phyloP scores from a whole-genome alignment of 495 filamentous ascomycete genomes.

The Oidiodendron maius region DNA sequence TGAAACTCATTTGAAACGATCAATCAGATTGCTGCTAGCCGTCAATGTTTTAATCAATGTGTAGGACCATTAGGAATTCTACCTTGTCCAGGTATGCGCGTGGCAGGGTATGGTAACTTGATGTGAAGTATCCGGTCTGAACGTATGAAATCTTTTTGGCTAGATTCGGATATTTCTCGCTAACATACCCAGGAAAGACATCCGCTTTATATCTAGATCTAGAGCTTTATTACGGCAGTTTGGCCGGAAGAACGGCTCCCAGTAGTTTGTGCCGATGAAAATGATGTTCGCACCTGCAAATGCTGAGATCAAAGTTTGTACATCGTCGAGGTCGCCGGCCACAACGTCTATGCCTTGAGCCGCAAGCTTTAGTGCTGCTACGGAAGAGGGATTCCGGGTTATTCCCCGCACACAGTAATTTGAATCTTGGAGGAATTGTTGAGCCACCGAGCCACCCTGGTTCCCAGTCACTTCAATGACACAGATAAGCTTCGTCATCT shows the following conservation, averaged over 20 bases:
- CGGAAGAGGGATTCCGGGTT: constrained; percentile 33
- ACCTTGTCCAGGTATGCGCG: constrained; percentile 33
- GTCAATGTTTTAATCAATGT: background rate
- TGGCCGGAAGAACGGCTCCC: constrained; percentile 25
- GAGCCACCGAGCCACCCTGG: constrained; percentile 34
- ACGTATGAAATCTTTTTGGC: constrained; percentile 26
- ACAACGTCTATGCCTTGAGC: constrained; percentile 42
- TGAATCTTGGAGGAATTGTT: constrained; percentile 28
- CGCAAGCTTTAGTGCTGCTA: constrained; percentile 28
- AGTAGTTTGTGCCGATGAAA: constrained; percentile 51
- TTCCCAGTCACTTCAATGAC: constrained; percentile 9
- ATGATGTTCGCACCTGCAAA: constrained; percentile 42
- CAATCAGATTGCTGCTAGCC: constrained; percentile 28
- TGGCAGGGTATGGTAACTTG: constrained; percentile 24
- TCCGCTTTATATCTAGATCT: constrained; percentile 24
- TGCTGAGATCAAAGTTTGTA: constrained; percentile 34
- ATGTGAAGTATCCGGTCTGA: constrained; percentile 3
- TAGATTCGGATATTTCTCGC: constrained; percentile 28
- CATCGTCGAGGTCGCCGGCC: constrained; percentile 37
- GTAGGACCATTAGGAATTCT: background rate
- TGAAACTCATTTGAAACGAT: constrained; percentile 33
- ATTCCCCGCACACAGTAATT: constrained; percentile 36
- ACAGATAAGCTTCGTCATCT: constrained; percentile 2
- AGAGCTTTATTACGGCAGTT: constrained; percentile 20
- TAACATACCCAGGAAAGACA: constrained; percentile 29